Percentiles rank a stretch among this genome's conserved stretches.
Evolutionary conservation across 2,329 filamentous ascomycete species (phyloP).

Genomic region (Pseudodiploospora longispora): DNA sequence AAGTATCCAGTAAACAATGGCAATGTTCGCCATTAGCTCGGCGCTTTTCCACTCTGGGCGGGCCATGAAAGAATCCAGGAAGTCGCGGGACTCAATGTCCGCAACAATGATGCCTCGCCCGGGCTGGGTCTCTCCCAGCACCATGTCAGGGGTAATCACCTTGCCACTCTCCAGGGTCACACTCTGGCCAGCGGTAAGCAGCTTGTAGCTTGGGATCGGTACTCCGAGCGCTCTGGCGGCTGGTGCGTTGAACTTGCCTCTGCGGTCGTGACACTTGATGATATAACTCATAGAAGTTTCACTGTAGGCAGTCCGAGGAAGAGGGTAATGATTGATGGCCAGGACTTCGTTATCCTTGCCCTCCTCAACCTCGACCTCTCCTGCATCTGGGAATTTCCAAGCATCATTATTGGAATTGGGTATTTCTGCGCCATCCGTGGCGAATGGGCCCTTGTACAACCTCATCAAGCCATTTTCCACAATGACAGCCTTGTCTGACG

Average conservation of each 20-base stretch:
- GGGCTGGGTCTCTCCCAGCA: conserved; percentile 58
- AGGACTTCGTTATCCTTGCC: conserved; percentile 11
- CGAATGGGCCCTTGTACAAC: conserved; percentile 57
- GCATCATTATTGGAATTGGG: conserved; percentile 16
- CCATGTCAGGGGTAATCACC: conserved; percentile 77
- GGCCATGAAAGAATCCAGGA: conserved; percentile 60
- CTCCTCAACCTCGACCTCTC: conserved; percentile 8
- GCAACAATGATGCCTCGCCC: conserved; percentile 72
- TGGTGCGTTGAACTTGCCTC: conserved; percentile 70
- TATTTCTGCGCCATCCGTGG: conserved; percentile 12
- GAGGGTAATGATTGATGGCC: conserved; percentile 19
- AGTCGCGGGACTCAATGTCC: conserved; percentile 64
- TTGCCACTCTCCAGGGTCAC: conserved; percentile 57
- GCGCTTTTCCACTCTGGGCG: conserved; percentile 64
- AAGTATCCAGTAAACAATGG: conserved; percentile 73
- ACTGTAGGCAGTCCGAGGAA: conserved; percentile 63
- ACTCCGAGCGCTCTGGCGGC: conserved; percentile 61
- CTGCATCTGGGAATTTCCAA: conserved; percentile 18
- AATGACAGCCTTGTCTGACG: conserved; percentile 42
- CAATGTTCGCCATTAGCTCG: conserved; percentile 58
- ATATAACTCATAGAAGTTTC: conserved; percentile 76
- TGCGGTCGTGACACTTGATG: conserved; percentile 63
- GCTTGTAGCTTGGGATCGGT: conserved; percentile 44
- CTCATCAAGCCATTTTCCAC: conserved; percentile 57
- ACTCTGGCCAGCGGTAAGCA: conserved; percentile 54